These are phyloP conservation scores for Alternaria alternata DNA, from an alignment of 2,329 filamentous ascomycete species.

Conservation along the genomic window DNA sequence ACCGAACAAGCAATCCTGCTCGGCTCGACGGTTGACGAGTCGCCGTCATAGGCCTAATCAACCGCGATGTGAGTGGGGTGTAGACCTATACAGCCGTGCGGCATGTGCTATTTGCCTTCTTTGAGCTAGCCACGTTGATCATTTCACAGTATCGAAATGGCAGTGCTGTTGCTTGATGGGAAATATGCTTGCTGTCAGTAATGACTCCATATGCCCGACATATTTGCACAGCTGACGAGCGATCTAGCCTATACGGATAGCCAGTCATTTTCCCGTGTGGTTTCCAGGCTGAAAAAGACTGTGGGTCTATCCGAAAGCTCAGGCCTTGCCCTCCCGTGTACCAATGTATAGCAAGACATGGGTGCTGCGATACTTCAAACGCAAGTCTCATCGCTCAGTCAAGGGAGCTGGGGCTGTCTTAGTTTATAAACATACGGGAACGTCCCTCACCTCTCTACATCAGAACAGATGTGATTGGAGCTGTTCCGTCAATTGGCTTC, in stretches of 20 bases:
- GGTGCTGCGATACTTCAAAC: conserved; percentile 25
- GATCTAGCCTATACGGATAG: conserved; percentile 4
- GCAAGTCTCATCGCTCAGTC: conserved; percentile 12
- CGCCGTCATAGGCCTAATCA: conserved; percentile 20
- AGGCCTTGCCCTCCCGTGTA: conserved; percentile 20
- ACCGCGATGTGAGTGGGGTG: conserved; percentile 4
- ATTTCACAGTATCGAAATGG: conserved; percentile 21
- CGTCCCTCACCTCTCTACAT: conserved; percentile 5
- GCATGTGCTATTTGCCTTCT: conserved; percentile 26
- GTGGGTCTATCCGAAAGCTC: conserved; percentile 25
- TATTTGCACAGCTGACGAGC: conserved; percentile 6
- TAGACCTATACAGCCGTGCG: conserved; percentile 18
- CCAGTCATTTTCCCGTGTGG: conserved; percentile 27
- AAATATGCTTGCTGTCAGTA: conserved; percentile 20
- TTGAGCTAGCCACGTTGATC: conserved; percentile 38
- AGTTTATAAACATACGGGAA: conserved; percentile 22
- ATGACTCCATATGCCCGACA: conserved; percentile 6
- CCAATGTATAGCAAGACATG: conserved; percentile 22
- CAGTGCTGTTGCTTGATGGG: conserved; percentile 20
- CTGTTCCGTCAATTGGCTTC: conserved; percentile 24
- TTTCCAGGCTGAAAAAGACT: conserved; percentile 18
- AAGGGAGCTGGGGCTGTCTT: conserved; percentile 19
- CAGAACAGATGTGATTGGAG: conserved; percentile 12
- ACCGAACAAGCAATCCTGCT: conserved; percentile 37
- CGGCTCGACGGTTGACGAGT: conserved; percentile 14